These are phyloP conservation scores for Baorangia bicolor DNA, from an alignment of 768 basidiomycete species.

Conservation along the genomic window DNA sequence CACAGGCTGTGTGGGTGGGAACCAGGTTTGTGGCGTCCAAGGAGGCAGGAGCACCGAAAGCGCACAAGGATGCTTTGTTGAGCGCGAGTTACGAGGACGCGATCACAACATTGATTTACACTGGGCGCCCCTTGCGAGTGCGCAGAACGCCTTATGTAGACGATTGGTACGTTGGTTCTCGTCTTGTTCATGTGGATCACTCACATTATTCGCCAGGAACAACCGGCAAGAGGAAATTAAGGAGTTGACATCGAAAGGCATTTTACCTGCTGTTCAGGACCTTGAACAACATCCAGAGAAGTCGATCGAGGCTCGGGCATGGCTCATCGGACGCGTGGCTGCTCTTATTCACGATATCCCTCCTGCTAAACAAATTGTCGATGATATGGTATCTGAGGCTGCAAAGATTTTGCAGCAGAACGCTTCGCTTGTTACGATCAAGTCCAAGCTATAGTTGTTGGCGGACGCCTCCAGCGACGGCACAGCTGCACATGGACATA, in stretches of 20 bases:
- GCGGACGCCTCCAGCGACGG: too few relatives aligned
- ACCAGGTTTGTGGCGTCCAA: conserved; percentile 82
- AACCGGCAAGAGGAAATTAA: conserved; percentile 81
- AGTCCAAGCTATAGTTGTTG: conserved; percentile 47
- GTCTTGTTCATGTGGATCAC: background rate
- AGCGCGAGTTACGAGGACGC: conserved; percentile 76
- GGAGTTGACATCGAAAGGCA: conserved; percentile 78
- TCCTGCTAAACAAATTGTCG: conserved; percentile 82
- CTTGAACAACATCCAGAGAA: conserved; percentile 81
- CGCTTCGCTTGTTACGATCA: conserved; percentile 38
- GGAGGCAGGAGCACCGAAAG: conserved; percentile 80
- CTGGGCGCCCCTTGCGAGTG: conserved; percentile 87
- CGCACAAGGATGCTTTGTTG: conserved; percentile 78
- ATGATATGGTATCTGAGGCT: conserved; percentile 71
- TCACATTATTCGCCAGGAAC: conserved; percentile 48
- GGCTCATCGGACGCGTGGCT: conserved; percentile 85
- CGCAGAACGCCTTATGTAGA: conserved; percentile 81
- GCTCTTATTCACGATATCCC: conserved; percentile 71
- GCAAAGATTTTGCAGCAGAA: conserved; percentile 44
- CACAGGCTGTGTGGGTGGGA: conserved; percentile 87
- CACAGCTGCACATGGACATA: background rate
- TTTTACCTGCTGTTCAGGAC: conserved; percentile 72
- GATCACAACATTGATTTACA: conserved; percentile 83
- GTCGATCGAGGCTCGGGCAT: conserved; percentile 60
- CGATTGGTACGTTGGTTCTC: conserved; percentile 59